Percentiles rank a stretch among this genome's conserved stretches.
phyloP scores from a whole-genome alignment of 1,284 basidiomycete genomes.

The Trichosporon sp. region DNA sequence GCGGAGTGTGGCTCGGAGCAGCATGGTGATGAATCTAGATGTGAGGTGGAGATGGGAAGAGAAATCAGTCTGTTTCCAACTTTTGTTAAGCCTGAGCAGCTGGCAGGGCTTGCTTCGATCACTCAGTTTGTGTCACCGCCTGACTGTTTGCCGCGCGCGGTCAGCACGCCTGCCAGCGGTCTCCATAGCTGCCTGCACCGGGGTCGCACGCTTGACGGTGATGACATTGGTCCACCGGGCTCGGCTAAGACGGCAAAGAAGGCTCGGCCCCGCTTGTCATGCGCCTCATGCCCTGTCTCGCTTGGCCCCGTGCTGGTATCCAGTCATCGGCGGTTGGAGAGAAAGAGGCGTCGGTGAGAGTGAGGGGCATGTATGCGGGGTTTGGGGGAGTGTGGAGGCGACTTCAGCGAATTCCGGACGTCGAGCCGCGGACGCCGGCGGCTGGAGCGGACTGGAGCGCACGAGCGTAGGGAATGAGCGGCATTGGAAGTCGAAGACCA shows the following conservation, averaged over 20 bases:
- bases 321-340: neutral
- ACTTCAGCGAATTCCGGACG: neutral
- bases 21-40: neutral
- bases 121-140: neutral
- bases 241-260: constrained; percentile 12
- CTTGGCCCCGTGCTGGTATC: neutral
- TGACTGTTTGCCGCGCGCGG: neutral
- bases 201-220: neutral
- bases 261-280: neutral
- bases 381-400: constrained; percentile 8
- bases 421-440: constrained; percentile 13
- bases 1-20: constrained; percentile 12
- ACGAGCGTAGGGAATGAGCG: neutral
- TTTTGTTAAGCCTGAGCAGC: neutral
- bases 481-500: neutral
- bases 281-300: neutral
- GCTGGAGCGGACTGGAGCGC: constrained; percentile 12
- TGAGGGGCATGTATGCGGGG: constrained; percentile 9
- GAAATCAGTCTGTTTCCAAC: neutral
- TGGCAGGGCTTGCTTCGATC: neutral
- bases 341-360: neutral
- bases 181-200: neutral
- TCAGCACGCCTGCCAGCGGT: no score
- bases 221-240: neutral
- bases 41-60: neutral